These are phyloP conservation scores for Cytospora schulzeri DNA, from an alignment of 2,329 filamentous ascomycete genomes.

Conservation along the genomic window DNA sequence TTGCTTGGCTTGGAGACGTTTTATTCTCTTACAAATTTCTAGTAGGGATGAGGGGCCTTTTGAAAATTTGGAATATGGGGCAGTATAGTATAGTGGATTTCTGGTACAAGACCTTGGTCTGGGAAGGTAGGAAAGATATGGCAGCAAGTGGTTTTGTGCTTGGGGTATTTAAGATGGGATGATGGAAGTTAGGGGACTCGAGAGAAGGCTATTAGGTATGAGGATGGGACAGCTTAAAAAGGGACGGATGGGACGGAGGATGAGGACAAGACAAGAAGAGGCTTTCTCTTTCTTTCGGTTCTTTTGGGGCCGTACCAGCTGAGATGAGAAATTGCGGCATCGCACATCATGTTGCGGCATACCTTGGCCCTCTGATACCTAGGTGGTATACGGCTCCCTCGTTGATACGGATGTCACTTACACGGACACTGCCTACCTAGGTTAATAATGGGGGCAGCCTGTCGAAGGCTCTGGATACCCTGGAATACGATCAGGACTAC, in stretches of 20 bases:
- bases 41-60: constrained; percentile 10
- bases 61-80: constrained; percentile 6
- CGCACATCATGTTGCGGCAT: constrained; percentile 21
- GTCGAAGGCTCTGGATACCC: constrained; percentile 13
- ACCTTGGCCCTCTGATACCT: constrained; percentile 20
- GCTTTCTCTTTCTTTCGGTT: constrained; percentile 17
- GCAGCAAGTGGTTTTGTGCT: constrained; percentile 2
- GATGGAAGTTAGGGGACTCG: not conserved
- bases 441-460: constrained; percentile 10
- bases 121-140: not conserved
- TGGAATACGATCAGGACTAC: not conserved
- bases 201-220: not conserved
- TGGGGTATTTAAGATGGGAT: not conserved
- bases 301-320: constrained; percentile 20
- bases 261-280: not conserved
- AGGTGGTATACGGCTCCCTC: constrained; percentile 4
- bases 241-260: not conserved
- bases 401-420: constrained; percentile 2
- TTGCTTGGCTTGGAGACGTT: not conserved
- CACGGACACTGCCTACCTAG: constrained; percentile 8
- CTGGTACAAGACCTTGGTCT: not conserved
- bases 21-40: constrained; percentile 2
- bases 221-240: not conserved
- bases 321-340: constrained; percentile 15
- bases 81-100: constrained; percentile 3